Percentiles rank a stretch among this genome's conserved stretches.
Evolutionary conservation across 2,329 filamentous ascomycete species (phyloP).

Genomic region (Fusarium ramigenum): DNA sequence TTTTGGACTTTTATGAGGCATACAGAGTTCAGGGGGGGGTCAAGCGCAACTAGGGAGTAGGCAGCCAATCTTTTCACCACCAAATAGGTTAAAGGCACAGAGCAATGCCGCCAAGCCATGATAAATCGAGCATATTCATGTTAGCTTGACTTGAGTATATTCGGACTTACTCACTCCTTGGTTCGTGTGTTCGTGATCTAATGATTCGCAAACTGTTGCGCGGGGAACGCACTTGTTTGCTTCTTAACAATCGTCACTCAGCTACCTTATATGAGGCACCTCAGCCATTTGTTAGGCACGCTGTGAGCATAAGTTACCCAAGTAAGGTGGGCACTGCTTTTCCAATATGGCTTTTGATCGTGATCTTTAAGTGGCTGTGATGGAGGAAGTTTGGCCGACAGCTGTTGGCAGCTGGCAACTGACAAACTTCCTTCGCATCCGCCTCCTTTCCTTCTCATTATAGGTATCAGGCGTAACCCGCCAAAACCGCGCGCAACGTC

Average conservation of each 20-base stretch:
- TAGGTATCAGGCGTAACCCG: constrained; percentile 4
- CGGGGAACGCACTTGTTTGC: neutral
- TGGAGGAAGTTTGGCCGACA: constrained; percentile 21
- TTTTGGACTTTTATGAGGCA: neutral
- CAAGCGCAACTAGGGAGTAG: neutral
- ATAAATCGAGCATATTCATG: neutral
- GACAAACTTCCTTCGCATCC: constrained; percentile 2
- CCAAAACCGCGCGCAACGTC: constrained; percentile 4
- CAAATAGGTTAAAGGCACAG: neutral
- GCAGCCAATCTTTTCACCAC: neutral
- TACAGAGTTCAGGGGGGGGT: neutral
- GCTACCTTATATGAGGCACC: neutral
- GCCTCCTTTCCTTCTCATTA: neutral
- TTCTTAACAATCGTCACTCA: constrained; percentile 4
- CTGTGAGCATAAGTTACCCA: neutral
- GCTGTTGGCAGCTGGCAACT: constrained; percentile 24
- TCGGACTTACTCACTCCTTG: neutral
- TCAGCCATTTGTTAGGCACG: neutral
- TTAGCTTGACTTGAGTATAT: too few species aligned
- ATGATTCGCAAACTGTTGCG: neutral
- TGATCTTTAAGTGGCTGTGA: neutral
- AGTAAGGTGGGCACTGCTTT: neutral
- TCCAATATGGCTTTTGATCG: neutral
- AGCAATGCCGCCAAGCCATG: neutral
- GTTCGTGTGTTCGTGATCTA: neutral